Base-by-base conservation (phyloP, 1,284 basidiomycete species). In the Moesziomyces parantarcticus region DNA sequence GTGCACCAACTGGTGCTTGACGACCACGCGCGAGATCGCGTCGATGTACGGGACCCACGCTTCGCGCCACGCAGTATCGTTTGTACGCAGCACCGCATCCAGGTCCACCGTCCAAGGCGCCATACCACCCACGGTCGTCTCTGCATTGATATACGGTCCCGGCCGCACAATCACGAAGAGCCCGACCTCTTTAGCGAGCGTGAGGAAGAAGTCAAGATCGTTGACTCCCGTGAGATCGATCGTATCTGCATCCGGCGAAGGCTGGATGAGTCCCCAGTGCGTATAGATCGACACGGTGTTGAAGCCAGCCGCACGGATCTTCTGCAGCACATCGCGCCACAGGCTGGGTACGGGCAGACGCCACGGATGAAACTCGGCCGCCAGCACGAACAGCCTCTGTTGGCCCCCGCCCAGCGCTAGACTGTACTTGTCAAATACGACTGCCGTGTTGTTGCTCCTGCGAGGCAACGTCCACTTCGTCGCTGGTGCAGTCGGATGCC, bases 301-400 rank as follows among this genome's bases (percentile, higher is more conserved):
- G 66, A 93, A 85, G n/a, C 92, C 92, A 0, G 90, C 89, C 1
- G 91, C 92, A 74, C 91, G 91, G 73, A 89, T 86, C 82, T 92
- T 93, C 75, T 93, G 89, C 46, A 93, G 87, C 54, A 93, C 89
- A 77, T 94, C 92, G 16, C 89, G 87, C 92, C 92, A 94, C 56
- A 93, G 83, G 5, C 88, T 88, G 1, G 90, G 91, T 1, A 92
- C 90, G 2, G 92, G 92, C 2, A 93, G 85, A 21, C 92, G 88
- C 85, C 90, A 94, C 0, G 92, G 89, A 77, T 93, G 92, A 80
- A 93, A 92, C 82, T 93, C 92, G 46, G 62, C 65, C 6, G 65
- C 60, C 40, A 68, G 46, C 44, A 74, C 51, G 34, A 69, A 74
- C 29, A 74, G 46, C 3, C 65, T 45, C 58, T 64, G 53, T 23